Evolutionary conservation across 345 rosid species (phyloP).

Genomic region (Barbarea vulgaris): DNA sequence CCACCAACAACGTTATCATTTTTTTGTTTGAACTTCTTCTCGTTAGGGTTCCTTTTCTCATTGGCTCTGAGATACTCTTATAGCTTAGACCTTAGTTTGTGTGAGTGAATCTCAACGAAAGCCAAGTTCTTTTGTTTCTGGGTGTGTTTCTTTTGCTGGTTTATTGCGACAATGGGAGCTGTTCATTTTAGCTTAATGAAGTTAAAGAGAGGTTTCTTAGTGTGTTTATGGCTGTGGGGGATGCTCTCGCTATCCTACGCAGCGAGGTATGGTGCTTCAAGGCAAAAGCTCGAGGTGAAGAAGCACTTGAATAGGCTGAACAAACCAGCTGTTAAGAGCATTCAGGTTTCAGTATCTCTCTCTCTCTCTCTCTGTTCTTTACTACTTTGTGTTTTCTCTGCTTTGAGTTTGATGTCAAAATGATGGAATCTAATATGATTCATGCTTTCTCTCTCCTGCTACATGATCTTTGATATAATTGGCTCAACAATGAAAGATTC

Average conservation of each 20-base stretch:
- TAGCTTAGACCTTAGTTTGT: conserved; percentile 25
- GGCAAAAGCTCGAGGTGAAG: conserved; percentile 67
- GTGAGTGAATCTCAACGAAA: conserved; percentile 32
- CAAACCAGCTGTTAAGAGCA: conserved; percentile 79
- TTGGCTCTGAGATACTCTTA: background rate
- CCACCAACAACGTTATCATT: conserved; percentile 18
- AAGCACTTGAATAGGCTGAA: conserved; percentile 87
- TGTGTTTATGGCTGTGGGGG: conserved; percentile 53
- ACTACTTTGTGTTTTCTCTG: conserved; percentile 13
- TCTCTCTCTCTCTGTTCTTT: conserved; percentile 3
- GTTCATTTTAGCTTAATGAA: conserved; percentile 40
- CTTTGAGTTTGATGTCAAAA: background rate
- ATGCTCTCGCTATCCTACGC: conserved; percentile 50
- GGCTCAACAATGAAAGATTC: background rate
- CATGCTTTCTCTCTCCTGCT: conserved; percentile 25
- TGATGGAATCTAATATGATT: conserved; percentile 13
- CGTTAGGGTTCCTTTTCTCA: background rate
- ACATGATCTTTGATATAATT: background rate
- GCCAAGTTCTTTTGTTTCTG: conserved; percentile 1
- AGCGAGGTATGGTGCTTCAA: conserved; percentile 61
- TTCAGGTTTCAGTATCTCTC: conserved; percentile 50
- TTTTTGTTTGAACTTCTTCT: conserved; percentile 25
- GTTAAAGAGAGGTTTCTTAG: conserved; percentile 30
- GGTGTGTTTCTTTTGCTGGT: conserved; percentile 23
- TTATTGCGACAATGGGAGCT: conserved; percentile 39